Percentiles rank a stretch among this genome's conserved stretches.
These are phyloP conservation scores for Musa balbisiana DNA, from an alignment of 202 grass and related monocot genomes.

Conservation along the genomic window DNA sequence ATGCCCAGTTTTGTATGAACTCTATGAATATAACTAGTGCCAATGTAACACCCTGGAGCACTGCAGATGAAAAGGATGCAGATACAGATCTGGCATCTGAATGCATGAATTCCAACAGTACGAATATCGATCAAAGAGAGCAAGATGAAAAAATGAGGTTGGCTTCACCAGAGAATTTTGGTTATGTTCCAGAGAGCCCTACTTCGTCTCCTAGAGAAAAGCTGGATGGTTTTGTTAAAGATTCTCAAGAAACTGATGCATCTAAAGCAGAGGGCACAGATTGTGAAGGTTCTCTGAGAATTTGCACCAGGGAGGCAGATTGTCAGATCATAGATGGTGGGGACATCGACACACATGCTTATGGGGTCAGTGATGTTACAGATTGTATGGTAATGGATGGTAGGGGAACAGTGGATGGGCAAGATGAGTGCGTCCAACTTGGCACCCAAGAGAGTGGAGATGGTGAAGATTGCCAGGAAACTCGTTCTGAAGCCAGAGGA, in stretches of 20 bases:
- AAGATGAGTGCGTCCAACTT: conserved; percentile 1
- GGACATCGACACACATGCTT: conserved; percentile 11
- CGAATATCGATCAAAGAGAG: background rate
- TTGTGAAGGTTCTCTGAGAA: conserved; percentile 19
- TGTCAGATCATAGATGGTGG: conserved; percentile 19
- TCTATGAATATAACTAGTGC: background rate
- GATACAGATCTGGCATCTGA: background rate
- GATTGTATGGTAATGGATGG: conserved; percentile 5
- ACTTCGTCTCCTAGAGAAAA: background rate
- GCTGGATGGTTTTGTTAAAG: background rate
- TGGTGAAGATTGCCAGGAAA: conserved; percentile 15
- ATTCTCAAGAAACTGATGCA: conserved; percentile 16
- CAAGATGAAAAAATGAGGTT: background rate
- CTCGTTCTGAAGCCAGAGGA: background rate
- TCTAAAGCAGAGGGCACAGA: background rate
- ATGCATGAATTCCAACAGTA: background rate
- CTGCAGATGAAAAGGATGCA: background rate
- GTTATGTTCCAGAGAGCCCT: conserved; percentile 13
- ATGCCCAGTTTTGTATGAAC: background rate
- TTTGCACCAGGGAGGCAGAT: conserved; percentile 12
- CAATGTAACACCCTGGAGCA: background rate
- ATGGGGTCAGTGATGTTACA: conserved; percentile 12
- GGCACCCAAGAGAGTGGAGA: background rate
- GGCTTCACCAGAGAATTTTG: background rate
- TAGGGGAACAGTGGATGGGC: conserved; percentile 11